A percentile compares a stretch with the other conserved stretches of the same genome.
These are phyloP conservation scores for Agapanthus africanus DNA, from an alignment of 106 monocot genomes.

Conservation along the genomic window DNA sequence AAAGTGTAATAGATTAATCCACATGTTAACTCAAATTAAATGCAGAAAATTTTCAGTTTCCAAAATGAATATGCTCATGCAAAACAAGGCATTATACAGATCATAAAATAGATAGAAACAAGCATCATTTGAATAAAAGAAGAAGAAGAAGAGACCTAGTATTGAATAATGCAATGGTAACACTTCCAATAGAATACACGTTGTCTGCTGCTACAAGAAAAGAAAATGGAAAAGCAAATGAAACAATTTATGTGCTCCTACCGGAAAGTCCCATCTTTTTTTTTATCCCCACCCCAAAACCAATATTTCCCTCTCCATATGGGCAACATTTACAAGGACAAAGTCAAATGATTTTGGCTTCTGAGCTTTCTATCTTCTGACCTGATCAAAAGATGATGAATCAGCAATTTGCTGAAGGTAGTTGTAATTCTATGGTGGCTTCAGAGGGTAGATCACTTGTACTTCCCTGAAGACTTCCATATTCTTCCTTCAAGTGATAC, in stretches of 20 bases:
- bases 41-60: no score
- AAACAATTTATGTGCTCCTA: background rate
- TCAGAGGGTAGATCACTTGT: constrained; percentile 8
- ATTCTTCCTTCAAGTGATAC: no score
- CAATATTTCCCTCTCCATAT: background rate
- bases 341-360: background rate
- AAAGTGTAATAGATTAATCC: no score
- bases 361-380: background rate
- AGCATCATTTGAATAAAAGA: no score
- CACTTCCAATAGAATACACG: background rate
- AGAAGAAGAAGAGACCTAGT: background rate
- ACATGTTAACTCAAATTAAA: no score
- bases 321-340: background rate
- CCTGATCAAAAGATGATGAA: background rate
- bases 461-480: constrained; percentile 75
- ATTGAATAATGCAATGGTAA: background rate
- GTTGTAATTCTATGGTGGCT: background rate
- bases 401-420: constrained; percentile 10
- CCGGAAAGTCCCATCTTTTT: background rate
- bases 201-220: background rate
- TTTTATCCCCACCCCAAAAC: constrained; percentile 11
- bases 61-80: no score
- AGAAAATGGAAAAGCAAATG: background rate
- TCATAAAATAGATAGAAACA: no score
- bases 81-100: no score